Evolutionary conservation across 116 monocot species (phyloP).

Genomic region (Phalaenopsis hybrid): DNA sequence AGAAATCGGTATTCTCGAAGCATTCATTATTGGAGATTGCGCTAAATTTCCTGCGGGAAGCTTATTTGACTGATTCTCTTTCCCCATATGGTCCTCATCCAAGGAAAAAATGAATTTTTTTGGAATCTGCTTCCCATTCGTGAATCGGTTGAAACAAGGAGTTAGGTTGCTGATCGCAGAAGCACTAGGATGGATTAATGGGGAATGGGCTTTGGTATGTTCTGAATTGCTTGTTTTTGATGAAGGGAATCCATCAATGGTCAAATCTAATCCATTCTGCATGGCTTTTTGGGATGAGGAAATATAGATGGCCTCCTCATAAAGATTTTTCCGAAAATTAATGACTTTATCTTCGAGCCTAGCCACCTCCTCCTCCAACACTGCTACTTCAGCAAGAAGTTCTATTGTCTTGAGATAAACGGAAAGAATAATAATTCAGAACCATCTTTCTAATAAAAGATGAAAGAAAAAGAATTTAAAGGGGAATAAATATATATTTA

Average conservation of each 20-base stretch:
- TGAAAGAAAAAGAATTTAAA: not conserved
- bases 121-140: conserved; percentile 14
- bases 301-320: conserved; percentile 65
- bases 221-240: not conserved
- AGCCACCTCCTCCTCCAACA: conserved; percentile 86
- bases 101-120: conserved; percentile 21
- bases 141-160: conserved; percentile 9
- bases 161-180: conserved; percentile 4
- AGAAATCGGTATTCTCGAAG: not conserved
- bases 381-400: conserved; percentile 87
- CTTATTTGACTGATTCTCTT: conserved; percentile 47
- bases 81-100: conserved; percentile 24
- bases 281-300: conserved; percentile 41
- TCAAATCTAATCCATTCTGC: conserved; percentile 19
- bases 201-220: not conserved
- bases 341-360: conserved; percentile 82
- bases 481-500: conserved; percentile 9
- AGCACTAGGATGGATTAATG: conserved; percentile 5
- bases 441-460: not conserved
- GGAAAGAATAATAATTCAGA: conserved; percentile 6
- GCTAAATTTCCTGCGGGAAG: conserved; percentile 22
- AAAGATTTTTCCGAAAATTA: conserved; percentile 68
- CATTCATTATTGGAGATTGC: conserved; percentile 40
- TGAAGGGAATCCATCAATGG: not conserved
- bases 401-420: conserved; percentile 46